These are phyloP conservation scores for Copromyces sp. DNA, from an alignment of 495 filamentous ascomycete genomes.

Conservation along the genomic window DNA sequence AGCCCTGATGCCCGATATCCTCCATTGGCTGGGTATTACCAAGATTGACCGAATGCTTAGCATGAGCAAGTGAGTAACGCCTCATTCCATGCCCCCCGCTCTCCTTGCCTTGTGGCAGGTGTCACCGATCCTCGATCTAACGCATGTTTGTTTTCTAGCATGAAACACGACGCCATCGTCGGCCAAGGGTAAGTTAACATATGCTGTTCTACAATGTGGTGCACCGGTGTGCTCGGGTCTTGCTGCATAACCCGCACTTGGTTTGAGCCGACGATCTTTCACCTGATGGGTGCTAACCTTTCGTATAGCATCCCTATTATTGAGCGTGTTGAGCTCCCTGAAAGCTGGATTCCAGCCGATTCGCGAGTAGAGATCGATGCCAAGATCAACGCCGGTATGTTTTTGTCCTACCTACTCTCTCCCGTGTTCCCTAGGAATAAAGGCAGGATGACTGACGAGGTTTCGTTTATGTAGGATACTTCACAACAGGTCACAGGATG, in stretches of 20 bases:
- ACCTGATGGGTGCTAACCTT: constrained; percentile 12
- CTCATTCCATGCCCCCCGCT: not conserved
- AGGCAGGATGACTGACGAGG: constrained; percentile 5
- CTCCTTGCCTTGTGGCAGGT: not conserved
- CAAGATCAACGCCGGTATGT: constrained; percentile 93
- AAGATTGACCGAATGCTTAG: constrained; percentile 98
- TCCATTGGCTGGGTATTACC: constrained; percentile 97
- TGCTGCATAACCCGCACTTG: constrained; percentile 7
- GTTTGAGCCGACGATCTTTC: not conserved
- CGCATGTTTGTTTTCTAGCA: constrained; percentile 38
- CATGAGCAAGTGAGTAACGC: constrained; percentile 76
- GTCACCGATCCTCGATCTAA: constrained; percentile 3
- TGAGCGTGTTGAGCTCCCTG: constrained; percentile 88
- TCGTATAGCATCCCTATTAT: constrained; percentile 65
- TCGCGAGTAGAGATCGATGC: constrained; percentile 97
- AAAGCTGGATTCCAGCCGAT: constrained; percentile 89
- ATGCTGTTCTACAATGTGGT: not conserved
- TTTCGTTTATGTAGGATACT: constrained; percentile 39
- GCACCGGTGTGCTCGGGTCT: not conserved
- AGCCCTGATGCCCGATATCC: constrained; percentile 96
- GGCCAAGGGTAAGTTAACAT: constrained; percentile 57
- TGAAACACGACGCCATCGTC: constrained; percentile 99
- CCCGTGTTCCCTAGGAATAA: not conserved
- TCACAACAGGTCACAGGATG: constrained; percentile 87
- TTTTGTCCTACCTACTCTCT: constrained; percentile 3